Percentiles rank a stretch among this genome's conserved stretches.
Evolutionary conservation across 139 green algal genomes (phyloP).

Genomic region (Picochlorum sp.): DNA sequence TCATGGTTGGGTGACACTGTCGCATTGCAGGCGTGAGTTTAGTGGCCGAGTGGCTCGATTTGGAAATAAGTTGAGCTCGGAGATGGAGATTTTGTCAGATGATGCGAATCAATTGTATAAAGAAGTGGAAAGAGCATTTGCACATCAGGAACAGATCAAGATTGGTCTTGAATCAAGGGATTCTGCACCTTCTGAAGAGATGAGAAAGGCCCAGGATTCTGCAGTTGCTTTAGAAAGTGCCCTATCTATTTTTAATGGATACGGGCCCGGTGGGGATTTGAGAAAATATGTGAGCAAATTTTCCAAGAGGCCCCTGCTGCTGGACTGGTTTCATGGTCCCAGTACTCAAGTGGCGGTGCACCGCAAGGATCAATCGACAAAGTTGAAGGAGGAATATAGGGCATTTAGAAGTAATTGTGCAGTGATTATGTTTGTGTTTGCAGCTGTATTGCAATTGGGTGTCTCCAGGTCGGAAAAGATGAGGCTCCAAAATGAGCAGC

Average conservation of each 20-base stretch:
- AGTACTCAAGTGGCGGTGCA: conserved; percentile 46
- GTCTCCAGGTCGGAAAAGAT: conserved; percentile 37
- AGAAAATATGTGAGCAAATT: conserved; percentile 41
- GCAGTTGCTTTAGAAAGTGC: conserved; percentile 35
- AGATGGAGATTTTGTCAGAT: conserved; percentile 57
- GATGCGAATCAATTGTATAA: conserved; percentile 39
- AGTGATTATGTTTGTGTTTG: conserved; percentile 33
- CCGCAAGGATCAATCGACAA: conserved; percentile 25
- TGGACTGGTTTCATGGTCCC: conserved; percentile 52
- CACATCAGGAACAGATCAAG: too few species aligned
- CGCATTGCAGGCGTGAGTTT: conserved; percentile 41
- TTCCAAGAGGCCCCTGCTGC: conserved; percentile 39
- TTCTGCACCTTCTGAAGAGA: too few species aligned
- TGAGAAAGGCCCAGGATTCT: too few species aligned
- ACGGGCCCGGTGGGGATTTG: conserved; percentile 62
- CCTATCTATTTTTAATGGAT: conserved; percentile 35
- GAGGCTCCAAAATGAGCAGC: conserved; percentile 8
- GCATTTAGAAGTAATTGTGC: conserved; percentile 62
- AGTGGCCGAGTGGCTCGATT: conserved; percentile 51
- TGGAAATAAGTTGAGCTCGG: conserved; percentile 46
- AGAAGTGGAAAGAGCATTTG: neutral
- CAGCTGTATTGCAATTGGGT: conserved; percentile 29
- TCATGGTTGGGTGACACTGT: neutral
- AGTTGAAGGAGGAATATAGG: conserved; percentile 89
- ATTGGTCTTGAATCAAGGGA: too few species aligned